Conservation (phyloP, 129 eudicot species). For the Artemisia annua region DNA sequence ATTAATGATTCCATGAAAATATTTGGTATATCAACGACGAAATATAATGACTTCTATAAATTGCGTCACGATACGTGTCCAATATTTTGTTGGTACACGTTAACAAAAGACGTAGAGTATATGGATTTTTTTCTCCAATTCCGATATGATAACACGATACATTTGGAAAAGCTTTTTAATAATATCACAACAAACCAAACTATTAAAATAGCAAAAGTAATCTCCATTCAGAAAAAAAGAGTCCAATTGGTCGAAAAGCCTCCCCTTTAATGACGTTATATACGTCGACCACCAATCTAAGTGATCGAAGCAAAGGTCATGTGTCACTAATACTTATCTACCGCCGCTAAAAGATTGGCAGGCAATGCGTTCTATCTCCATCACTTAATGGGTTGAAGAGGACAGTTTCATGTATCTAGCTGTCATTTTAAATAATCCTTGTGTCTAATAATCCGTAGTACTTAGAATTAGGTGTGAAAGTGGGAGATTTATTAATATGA, state of each 20-base stretch:
- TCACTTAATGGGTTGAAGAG: conserved; percentile 10
- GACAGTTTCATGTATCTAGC: conserved; percentile 25
- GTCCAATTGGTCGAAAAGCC: conserved; percentile 29
- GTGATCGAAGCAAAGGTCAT: conserved; percentile 14
- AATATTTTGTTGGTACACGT: no score
- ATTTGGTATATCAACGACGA: no score
- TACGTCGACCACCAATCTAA: conserved; percentile 30
- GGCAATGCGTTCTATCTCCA: conserved; percentile 26
- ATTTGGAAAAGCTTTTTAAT: neutral
- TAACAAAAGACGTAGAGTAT: no score
- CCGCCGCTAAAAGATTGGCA: conserved; percentile 13
- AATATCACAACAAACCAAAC: conserved; percentile 13
- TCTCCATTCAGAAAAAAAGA: neutral
- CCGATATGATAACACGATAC: no score
- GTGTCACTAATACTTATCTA: conserved; percentile 20
- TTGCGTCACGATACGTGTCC: no score
- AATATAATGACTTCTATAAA: no score
- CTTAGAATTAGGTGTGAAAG: conserved; percentile 33
- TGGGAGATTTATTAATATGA: neutral
- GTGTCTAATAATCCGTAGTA: conserved; percentile 13
- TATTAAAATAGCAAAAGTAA: neutral
- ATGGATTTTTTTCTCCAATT: no score
- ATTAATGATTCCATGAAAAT: no score
- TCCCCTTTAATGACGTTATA: conserved; percentile 21
- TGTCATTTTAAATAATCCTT: conserved; percentile 31